Percentiles rank a stretch among this genome's conserved stretches.
These are phyloP conservation scores for Alternaria metachromatica DNA, from an alignment of 2,329 filamentous ascomycete species.

Conservation along the genomic window DNA sequence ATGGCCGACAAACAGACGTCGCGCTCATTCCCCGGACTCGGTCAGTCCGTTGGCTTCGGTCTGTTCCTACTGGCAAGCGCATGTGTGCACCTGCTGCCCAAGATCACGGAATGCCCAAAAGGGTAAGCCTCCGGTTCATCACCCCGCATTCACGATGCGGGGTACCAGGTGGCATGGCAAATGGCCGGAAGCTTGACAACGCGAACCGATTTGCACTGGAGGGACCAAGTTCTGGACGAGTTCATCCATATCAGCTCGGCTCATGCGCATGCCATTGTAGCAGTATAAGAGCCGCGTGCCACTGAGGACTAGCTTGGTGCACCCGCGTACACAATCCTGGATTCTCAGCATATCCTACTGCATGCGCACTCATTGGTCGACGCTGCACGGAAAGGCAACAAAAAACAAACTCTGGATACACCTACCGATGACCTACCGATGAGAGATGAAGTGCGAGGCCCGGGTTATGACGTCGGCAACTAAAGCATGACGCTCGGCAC, in stretches of 20 bases:
- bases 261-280: neutral
- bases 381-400: neutral
- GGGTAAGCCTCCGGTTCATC: conserved; percentile 27
- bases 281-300: neutral
- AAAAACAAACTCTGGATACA: neutral
- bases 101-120: conserved; percentile 27
- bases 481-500: conserved; percentile 2
- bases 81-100: conserved; percentile 7
- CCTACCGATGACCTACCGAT: neutral
- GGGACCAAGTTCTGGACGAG: neutral
- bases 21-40: neutral
- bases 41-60: neutral
- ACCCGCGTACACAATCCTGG: neutral
- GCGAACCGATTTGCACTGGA: neutral
- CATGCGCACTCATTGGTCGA: neutral
- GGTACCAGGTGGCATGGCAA: conserved; percentile 12
- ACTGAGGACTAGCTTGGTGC: neutral
- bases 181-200: neutral
- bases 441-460: neutral
- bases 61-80: conserved; percentile 9
- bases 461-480: neutral
- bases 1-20: neutral
- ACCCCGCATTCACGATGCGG: conserved; percentile 30
- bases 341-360: neutral
- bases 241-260: neutral